Percentiles rank a stretch among this genome's conserved stretches.
Conservation (phyloP, 495 filamentous ascomycete genomes). For the Lasiosphaeris hirsuta region DNA sequence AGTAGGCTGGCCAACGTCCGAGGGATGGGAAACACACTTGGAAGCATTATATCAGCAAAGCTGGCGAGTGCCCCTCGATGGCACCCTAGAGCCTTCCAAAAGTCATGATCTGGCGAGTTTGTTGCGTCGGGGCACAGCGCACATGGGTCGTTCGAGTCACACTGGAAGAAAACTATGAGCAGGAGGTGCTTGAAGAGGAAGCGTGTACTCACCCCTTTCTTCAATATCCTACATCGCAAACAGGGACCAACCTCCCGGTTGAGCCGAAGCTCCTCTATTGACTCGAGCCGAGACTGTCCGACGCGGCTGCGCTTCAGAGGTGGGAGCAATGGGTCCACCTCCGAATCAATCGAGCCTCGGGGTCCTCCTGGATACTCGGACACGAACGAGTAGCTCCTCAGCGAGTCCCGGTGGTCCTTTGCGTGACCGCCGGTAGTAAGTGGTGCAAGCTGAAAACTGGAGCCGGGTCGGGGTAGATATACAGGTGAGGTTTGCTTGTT, state of each 20-base stretch:
- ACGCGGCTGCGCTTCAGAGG: conserved; percentile 48
- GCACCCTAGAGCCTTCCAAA: conserved; percentile 47
- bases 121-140: conserved; percentile 36
- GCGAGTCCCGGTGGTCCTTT: conserved; percentile 43
- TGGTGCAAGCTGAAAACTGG: conserved; percentile 36
- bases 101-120: conserved; percentile 35
- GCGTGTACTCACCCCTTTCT: conserved; percentile 36
- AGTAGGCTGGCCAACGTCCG: conserved; percentile 5
- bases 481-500: conserved; percentile 32
- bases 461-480: conserved; percentile 40
- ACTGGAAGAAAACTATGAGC: conserved; percentile 29
- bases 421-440: conserved; percentile 34
- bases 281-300: conserved; percentile 45
- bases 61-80: conserved; percentile 41
- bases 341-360: conserved; percentile 44
- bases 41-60: conserved; percentile 45
- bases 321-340: conserved; percentile 48
- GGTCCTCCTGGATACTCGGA: conserved; percentile 37
- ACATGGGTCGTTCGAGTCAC: conserved; percentile 46
- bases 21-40: conserved; percentile 29
- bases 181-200: neutral
- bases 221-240: conserved; percentile 42
- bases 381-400: conserved; percentile 41
- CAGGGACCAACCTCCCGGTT: conserved; percentile 44
- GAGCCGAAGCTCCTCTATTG: conserved; percentile 48